These are phyloP conservation scores for Nissolia schottii DNA, from an alignment of 306 rosid genomes.

Conservation along the genomic window DNA sequence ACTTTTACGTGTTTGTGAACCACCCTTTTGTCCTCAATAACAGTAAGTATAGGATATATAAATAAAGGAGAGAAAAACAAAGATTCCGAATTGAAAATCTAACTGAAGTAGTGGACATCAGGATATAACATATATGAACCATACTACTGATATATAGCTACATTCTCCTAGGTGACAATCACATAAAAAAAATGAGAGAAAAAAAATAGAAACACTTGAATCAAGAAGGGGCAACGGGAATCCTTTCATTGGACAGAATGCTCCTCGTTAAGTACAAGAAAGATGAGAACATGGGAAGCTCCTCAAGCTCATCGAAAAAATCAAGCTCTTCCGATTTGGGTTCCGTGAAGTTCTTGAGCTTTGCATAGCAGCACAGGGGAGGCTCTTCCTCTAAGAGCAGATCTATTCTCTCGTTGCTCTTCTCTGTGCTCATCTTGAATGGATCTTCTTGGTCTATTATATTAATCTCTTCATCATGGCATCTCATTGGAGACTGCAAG, in stretches of 20 bases:
- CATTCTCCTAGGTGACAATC: slow-evolving; percentile 38
- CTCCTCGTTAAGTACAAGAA: slow-evolving; percentile 55
- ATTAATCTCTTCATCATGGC: slow-evolving; percentile 38
- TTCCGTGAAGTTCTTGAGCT: slow-evolving; percentile 38
- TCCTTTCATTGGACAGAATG: slow-evolving; percentile 59
- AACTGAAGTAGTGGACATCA: slow-evolving; percentile 1
- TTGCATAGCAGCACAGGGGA: slow-evolving; percentile 38
- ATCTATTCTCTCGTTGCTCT: slow-evolving; percentile 31
- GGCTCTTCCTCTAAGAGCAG: slow-evolving; percentile 51
- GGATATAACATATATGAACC: slow-evolving; percentile 9
- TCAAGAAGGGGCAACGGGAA: slow-evolving; percentile 82
- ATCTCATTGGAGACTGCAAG: slow-evolving; percentile 44
- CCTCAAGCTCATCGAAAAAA: slow-evolving; percentile 91
- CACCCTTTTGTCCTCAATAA: not conserved
- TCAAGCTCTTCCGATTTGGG: slow-evolving; percentile 59
- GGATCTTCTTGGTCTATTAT: slow-evolving; percentile 46
- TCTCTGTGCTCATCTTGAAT: slow-evolving; percentile 41
- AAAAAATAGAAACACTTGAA: slow-evolving; percentile 18
- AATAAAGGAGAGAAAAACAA: not conserved
- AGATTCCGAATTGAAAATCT: slow-evolving; percentile 12
- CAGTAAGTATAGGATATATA: not conserved
- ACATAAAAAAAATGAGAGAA: not conserved
- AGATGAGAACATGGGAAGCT: slow-evolving; percentile 69
- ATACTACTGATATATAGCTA: not conserved
- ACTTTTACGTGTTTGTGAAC: slow-evolving; percentile 24